phyloP scores from a whole-genome alignment of 768 basidiomycete species.

The Suillus luteus region DNA sequence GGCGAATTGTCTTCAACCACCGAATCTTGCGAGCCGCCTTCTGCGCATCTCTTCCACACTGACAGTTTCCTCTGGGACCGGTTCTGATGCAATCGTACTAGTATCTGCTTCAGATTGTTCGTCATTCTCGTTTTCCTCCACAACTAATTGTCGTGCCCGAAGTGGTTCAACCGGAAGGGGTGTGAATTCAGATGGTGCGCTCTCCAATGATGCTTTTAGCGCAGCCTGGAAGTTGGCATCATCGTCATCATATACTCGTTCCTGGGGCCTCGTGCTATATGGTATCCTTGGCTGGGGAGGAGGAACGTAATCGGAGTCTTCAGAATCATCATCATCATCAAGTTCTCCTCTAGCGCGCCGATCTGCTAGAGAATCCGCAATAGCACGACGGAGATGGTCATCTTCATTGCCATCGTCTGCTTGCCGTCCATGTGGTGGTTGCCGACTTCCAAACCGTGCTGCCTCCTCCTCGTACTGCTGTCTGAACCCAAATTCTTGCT shows the following conservation, averaged over 20 bases:
- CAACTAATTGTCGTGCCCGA: slow-evolving; percentile 21
- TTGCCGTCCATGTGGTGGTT: slow-evolving; percentile 10
- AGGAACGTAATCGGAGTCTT: slow-evolving; percentile 24
- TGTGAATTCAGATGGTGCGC: slow-evolving; percentile 54
- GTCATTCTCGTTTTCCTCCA: slow-evolving; percentile 32
- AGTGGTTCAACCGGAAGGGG: slow-evolving; percentile 29
- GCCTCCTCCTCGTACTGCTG: slow-evolving; percentile 54
- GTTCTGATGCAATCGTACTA: slow-evolving; percentile 29
- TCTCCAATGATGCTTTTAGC: slow-evolving; percentile 77
- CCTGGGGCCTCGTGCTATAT: slow-evolving; percentile 16
- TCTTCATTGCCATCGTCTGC: slow-evolving; percentile 49
- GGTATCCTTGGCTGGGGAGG: slow-evolving; percentile 8
- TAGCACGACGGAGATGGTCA: slow-evolving; percentile 51
- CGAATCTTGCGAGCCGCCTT: slow-evolving; percentile 66
- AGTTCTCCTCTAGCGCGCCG: slow-evolving; percentile 20
- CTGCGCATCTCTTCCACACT: slow-evolving; percentile 68
- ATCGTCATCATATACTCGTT: slow-evolving; percentile 79
- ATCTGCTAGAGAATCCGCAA: slow-evolving; percentile 29
- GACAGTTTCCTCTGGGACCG: slow-evolving; percentile 36
- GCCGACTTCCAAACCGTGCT: slow-evolving; percentile 23
- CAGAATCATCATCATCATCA: slow-evolving; percentile 30
- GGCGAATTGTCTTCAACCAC: slow-evolving; percentile 34
- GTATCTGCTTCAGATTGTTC: slow-evolving; percentile 40
- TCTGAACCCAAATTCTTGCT: slow-evolving; percentile 68
- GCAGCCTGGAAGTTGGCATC: slow-evolving; percentile 89